phyloP scores from a whole-genome alignment of 768 basidiomycete genomes.

The Cyathus striatus region DNA sequence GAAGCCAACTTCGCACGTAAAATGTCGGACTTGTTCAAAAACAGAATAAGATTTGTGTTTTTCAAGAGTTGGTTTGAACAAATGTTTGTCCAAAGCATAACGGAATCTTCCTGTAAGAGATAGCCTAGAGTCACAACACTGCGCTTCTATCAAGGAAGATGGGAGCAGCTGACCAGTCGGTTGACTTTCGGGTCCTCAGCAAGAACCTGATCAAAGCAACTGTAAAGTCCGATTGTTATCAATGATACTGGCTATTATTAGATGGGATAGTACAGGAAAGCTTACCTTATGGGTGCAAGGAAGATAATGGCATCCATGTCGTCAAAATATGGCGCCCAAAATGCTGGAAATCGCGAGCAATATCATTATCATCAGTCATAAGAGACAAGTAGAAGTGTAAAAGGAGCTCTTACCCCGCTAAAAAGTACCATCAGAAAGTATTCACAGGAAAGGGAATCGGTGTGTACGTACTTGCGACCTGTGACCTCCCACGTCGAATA shows the following conservation, averaged over 20 bases:
- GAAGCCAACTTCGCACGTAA: constrained; percentile 59
- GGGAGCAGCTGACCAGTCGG: constrained; percentile 39
- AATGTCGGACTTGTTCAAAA: constrained; percentile 82
- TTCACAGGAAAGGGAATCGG: not conserved
- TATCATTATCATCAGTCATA: too few relatives aligned
- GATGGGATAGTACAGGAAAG: not conserved
- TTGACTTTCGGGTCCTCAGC: constrained; percentile 62
- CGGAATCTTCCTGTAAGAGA: constrained; percentile 65
- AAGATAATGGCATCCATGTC: constrained; percentile 73
- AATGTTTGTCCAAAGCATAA: constrained; percentile 69
- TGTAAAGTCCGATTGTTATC: constrained; percentile 9
- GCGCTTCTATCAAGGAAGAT: not conserved
- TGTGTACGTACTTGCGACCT: constrained; percentile 50
- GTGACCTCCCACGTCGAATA: constrained; percentile 59
- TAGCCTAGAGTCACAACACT: not conserved
- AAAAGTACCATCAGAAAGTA: too few relatives aligned
- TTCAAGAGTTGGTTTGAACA: constrained; percentile 68
- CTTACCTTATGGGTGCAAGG: constrained; percentile 57
- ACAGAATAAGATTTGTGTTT: constrained; percentile 69
- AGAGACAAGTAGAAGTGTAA: too few relatives aligned
- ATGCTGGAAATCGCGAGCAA: constrained; percentile 30
- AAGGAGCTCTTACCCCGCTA: too few relatives aligned
- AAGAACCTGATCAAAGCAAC: constrained; percentile 66
- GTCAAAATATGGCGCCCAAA: constrained; percentile 59
- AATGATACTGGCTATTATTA: not conserved